Conservation (phyloP, 352 stramenopile genomes). For the Phytophthora litchii region DNA sequence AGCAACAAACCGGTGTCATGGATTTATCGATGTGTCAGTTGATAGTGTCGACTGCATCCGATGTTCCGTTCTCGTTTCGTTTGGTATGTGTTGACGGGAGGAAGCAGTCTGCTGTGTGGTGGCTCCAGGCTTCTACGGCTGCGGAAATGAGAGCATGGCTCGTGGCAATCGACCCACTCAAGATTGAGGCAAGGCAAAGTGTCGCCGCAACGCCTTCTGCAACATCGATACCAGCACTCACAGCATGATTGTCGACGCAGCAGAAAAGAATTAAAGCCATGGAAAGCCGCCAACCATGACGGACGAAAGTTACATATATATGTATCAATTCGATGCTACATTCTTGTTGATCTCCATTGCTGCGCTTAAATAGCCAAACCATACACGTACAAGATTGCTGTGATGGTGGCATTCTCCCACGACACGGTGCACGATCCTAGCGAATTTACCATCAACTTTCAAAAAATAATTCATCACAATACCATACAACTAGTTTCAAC, state of each 20-base stretch:
- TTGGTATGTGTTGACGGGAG: conserved; percentile 54
- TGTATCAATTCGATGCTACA: not conserved
- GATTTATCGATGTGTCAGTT: conserved; percentile 74
- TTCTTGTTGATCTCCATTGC: not conserved
- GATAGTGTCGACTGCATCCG: conserved; percentile 37
- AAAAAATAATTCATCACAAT: conserved; percentile 1
- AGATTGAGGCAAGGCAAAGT: conserved; percentile 49
- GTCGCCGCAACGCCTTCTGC: conserved; percentile 17
- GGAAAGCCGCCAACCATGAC: not conserved
- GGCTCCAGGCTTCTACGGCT: conserved; percentile 70
- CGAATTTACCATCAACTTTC: not conserved
- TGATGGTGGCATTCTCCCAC: conserved; percentile 80
- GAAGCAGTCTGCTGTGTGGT: conserved; percentile 76
- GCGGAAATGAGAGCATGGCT: conserved; percentile 75
- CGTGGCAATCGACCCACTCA: conserved; percentile 71
- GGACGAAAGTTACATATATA: not conserved
- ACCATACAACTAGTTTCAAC: conserved; percentile 2
- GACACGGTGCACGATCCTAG: conserved; percentile 71
- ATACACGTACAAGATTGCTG: conserved; percentile 71
- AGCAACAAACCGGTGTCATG: conserved; percentile 72
- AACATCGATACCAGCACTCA: conserved; percentile 34
- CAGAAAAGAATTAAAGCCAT: not conserved
- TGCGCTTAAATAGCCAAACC: conserved; percentile 51
- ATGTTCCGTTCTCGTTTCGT: conserved; percentile 74
- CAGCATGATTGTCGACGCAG: conserved; percentile 20